These are phyloP conservation scores for Lumnitzera racemosa DNA, from an alignment of 345 rosid species.

Conservation along the genomic window DNA sequence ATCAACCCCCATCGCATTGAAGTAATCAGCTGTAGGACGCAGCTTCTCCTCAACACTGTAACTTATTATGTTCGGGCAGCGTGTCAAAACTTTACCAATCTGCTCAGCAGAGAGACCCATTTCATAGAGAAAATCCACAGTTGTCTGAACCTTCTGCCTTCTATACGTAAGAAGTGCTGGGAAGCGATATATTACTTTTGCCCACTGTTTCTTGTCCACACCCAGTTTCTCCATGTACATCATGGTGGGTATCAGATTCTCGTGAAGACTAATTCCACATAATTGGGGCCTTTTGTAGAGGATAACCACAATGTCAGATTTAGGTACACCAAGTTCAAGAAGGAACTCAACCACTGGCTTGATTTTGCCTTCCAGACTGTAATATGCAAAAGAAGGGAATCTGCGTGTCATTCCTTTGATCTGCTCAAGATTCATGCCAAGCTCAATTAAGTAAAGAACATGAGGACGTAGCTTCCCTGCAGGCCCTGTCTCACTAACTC, in stretches of 20 bases:
- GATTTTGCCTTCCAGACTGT: constrained; percentile 78
- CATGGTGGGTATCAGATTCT: constrained; percentile 80
- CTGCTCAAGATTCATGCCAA: constrained; percentile 75
- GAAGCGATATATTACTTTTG: constrained; percentile 71
- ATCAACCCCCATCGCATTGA: constrained; percentile 53
- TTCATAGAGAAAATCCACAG: constrained; percentile 59
- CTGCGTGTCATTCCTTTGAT: constrained; percentile 62
- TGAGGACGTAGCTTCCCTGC: constrained; percentile 68
- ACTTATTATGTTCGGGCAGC: constrained; percentile 66
- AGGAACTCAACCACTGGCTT: constrained; percentile 86
- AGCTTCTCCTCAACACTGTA: constrained; percentile 80
- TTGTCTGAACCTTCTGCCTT: constrained; percentile 53
- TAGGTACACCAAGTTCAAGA: constrained; percentile 67
- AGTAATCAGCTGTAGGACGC: constrained; percentile 69
- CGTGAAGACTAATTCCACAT: constrained; percentile 73
- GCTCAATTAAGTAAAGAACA: constrained; percentile 62
- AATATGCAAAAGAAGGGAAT: constrained; percentile 78
- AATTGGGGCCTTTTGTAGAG: constrained; percentile 77
- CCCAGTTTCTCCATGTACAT: constrained; percentile 62
- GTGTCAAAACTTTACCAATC: constrained; percentile 64
- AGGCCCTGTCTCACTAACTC: constrained; percentile 49
- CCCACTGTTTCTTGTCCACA: constrained; percentile 77
- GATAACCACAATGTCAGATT: constrained; percentile 51
- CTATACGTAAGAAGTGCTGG: constrained; percentile 80
- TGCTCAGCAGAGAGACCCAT: constrained; percentile 58